phyloP scores from a whole-genome alignment of 2,329 filamentous ascomycete species.

The Exophiala sideris region DNA sequence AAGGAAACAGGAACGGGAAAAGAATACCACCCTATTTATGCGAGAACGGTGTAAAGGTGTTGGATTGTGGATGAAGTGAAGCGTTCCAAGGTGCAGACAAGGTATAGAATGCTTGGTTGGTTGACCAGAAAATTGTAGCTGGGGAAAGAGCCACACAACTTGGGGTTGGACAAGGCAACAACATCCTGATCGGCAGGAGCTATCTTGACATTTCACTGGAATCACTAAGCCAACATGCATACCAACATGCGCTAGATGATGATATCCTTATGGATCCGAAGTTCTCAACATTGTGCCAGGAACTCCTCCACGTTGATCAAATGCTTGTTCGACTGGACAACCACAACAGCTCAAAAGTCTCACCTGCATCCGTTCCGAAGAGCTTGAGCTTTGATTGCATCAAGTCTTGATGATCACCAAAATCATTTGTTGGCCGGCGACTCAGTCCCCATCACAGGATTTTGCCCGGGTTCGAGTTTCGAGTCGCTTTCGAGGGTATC shows the following conservation, averaged over 20 bases:
- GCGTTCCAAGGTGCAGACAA: neutral
- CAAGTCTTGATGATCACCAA: neutral
- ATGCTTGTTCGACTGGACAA: neutral
- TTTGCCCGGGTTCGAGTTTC: conserved; percentile 42
- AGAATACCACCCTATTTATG: conserved; percentile 11
- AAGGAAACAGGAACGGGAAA: neutral
- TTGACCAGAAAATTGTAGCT: conserved; percentile 1
- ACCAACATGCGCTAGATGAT: neutral
- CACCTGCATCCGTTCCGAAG: no score
- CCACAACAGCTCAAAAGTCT: no score
- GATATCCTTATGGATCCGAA: neutral
- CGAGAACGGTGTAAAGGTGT: neutral
- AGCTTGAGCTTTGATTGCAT: no score
- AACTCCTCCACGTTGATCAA: neutral
- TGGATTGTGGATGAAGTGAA: neutral
- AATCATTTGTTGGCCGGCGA: conserved; percentile 50
- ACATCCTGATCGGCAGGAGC: conserved; percentile 12
- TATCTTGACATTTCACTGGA: neutral
- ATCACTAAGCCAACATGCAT: neutral
- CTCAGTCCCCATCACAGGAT: conserved; percentile 44
- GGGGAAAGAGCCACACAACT: conserved; percentile 10
- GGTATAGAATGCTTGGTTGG: conserved; percentile 2
- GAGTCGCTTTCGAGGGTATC: conserved; percentile 52
- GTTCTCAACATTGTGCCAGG: neutral
- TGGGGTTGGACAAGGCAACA: conserved; percentile 1